Base-by-base conservation (phyloP, 2,329 filamentous ascomycete species). In the Diaporthe sp. region DNA sequence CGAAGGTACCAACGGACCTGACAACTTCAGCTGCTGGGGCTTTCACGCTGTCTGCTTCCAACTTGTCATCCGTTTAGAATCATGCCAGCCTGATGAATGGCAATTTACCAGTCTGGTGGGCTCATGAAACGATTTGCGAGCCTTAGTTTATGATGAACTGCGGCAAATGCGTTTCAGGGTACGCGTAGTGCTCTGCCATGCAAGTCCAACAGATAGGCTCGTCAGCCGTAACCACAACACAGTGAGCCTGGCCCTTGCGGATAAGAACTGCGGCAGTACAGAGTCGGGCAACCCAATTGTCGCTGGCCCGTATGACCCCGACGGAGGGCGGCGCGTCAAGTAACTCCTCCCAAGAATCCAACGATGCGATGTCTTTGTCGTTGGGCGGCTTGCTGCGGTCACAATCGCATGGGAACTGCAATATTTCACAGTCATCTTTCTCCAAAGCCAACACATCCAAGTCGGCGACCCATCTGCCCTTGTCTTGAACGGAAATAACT, bases 41-140 rank as follows among this genome's bases (percentile, higher is more conserved):
- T n/a, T n/a, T n/a, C n/a, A n/a, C n/a, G n/a, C n/a, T n/a, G n/a
- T n/a, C n/a, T 17, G 15, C 40, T 42, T 42, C 13, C 3, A 42
- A 17, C 2, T 40, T 4, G 12, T 4, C 38, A 40, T 40, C 38
- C 38, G 3, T 2, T 13, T 13, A 15, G 38, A 15, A 0, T 13
- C 47, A n/a, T 10, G 9, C 4, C 0, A 52, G 6, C n/a, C 8
- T 52, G n/a, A 6, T 52, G 13, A 25, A 52, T 25, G 22, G 13
- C 2, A 0, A 25, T 12, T 25, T 7, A 25, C n/a, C 0, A 52
- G n/a, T 0, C 12, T 12, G 15, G 25, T 12, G 10, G 25, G 5
- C 25, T 25, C 50, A 0, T 54, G 50, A 17, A n/a, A 28, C 50
- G 10, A 28, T 15, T 15, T 25, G 5, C 1, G 12, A 40, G 1